Percentiles rank a stretch among this genome's conserved stretches.
Conservation (phyloP, 441 rosid species). For the Brassica balearica region DNA sequence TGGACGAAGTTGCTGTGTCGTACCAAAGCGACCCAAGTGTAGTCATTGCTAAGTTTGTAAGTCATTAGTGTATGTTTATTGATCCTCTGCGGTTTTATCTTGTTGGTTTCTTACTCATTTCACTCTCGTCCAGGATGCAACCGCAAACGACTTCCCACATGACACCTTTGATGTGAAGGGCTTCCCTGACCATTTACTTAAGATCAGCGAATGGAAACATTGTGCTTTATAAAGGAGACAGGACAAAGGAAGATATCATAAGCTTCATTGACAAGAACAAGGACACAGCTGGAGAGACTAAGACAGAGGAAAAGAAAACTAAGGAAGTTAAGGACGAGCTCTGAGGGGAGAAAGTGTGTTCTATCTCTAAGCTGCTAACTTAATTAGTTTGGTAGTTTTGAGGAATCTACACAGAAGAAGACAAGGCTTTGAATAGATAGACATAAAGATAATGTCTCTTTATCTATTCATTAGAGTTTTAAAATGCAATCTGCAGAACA, state of each 20-base stretch:
- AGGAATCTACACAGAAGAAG: constrained; percentile 37
- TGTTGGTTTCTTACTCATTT: constrained; percentile 4
- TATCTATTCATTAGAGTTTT: constrained; percentile 19
- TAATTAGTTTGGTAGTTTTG: constrained; percentile 42
- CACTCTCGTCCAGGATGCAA: constrained; percentile 66
- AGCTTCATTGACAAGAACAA: constrained; percentile 83
- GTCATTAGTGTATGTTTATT: constrained; percentile 35
- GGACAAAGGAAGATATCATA: constrained; percentile 84
- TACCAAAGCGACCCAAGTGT: constrained; percentile 66
- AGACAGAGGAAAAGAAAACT: constrained; percentile 43
- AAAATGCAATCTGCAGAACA: constrained; percentile 26
- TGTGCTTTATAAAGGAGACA: constrained; percentile 69
- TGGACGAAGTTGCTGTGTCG: constrained; percentile 90
- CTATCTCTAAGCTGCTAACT: constrained; percentile 42
- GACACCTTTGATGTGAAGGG: constrained; percentile 82
- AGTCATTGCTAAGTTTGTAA: constrained; percentile 84
- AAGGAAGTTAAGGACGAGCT: constrained; percentile 62
- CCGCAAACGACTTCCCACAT: constrained; percentile 74
- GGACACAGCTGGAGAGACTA: constrained; percentile 49
- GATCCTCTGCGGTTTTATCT: neutral
- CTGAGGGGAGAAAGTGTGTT: constrained; percentile 39
- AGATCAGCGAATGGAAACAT: constrained; percentile 76
- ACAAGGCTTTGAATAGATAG: constrained; percentile 29
- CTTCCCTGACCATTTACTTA: constrained; percentile 83
- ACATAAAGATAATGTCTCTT: constrained; percentile 28